Conservation (phyloP, 1,284 basidiomycete genomes). For the Paramarasmius palmivorus region DNA sequence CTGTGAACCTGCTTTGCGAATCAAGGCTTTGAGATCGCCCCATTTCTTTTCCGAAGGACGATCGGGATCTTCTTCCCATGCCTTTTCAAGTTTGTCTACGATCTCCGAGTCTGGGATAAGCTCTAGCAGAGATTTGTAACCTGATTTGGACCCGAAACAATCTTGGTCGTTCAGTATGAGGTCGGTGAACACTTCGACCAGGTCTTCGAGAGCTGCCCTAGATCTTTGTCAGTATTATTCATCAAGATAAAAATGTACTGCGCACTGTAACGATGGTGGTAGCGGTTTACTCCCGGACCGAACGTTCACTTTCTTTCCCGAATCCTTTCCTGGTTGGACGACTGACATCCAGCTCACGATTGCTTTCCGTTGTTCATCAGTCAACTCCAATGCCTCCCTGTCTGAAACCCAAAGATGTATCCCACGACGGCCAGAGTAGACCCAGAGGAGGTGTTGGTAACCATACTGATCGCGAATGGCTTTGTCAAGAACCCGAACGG, state of each 20-base stretch:
- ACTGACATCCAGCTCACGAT: conserved; percentile 89
- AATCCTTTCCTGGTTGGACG: conserved; percentile 81
- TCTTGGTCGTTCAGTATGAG: conserved; percentile 88
- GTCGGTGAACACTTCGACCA: conserved; percentile 61
- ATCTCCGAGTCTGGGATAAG: conserved; percentile 70
- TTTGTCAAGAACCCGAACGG: conserved; percentile 86
- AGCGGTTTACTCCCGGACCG: conserved; percentile 51
- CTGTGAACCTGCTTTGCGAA: conserved; percentile 31
- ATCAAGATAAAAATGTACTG: conserved; percentile 18
- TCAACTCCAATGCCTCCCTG: conserved; percentile 82
- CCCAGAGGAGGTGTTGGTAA: conserved; percentile 86
- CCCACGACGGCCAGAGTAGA: conserved; percentile 97
- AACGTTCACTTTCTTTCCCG: conserved; percentile 84
- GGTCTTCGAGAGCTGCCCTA: conserved; percentile 53
- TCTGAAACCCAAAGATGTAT: conserved; percentile 99
- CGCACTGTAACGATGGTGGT: conserved; percentile 74
- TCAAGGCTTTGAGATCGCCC: conserved; percentile 58
- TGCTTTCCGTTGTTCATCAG: conserved; percentile 88
- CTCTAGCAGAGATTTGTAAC: conserved; percentile 76
- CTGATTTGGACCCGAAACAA: conserved; percentile 72
- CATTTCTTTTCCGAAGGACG: conserved; percentile 77
- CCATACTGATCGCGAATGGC: conserved; percentile 87
- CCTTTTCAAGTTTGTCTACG: too few species aligned
- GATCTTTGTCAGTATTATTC: neutral
- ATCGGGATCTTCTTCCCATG: too few species aligned